Percentiles rank a stretch among this genome's conserved stretches.
These are phyloP conservation scores for Alternaria brassicicola DNA, from an alignment of 2,329 filamentous ascomycete species.

Conservation along the genomic window DNA sequence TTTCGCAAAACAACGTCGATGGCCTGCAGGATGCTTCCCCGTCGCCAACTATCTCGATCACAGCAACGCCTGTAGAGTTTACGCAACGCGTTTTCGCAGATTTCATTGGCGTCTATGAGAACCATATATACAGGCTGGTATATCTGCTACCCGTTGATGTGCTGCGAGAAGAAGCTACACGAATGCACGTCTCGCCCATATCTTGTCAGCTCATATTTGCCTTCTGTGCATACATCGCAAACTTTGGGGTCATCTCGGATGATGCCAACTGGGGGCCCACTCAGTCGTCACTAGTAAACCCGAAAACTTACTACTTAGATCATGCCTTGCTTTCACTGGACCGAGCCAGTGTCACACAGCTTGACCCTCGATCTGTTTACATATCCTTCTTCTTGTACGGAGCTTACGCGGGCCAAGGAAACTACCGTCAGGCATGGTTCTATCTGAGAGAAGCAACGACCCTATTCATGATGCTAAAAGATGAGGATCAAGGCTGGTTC, in stretches of 20 bases:
- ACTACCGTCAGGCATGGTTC: slow-evolving; percentile 80
- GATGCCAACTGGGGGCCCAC: not conserved
- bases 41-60: not conserved
- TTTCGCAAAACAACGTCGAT: slow-evolving; percentile 51
- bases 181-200: slow-evolving; percentile 23
- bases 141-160: slow-evolving; percentile 35
- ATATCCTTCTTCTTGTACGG: slow-evolving; percentile 83
- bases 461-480: slow-evolving; percentile 51
- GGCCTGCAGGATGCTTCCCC: not conserved
- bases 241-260: slow-evolving; percentile 27
- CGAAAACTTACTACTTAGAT: slow-evolving; percentile 26
- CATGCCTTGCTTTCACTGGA: slow-evolving; percentile 28
- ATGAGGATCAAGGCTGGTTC: slow-evolving; percentile 19
- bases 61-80: not conserved
- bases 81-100: slow-evolving; percentile 65
- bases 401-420: slow-evolving; percentile 72
- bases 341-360: slow-evolving; percentile 24
- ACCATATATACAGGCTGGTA: slow-evolving; percentile 66
- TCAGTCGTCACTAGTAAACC: not conserved
- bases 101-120: slow-evolving; percentile 72
- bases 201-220: slow-evolving; percentile 44
- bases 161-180: slow-evolving; percentile 30
- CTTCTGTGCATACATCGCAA: slow-evolving; percentile 48
- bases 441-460: slow-evolving; percentile 78
- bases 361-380: slow-evolving; percentile 53